These are phyloP conservation scores for Phylloboletellus chloephorus DNA, from an alignment of 1,284 basidiomycete genomes.

Conservation along the genomic window DNA sequence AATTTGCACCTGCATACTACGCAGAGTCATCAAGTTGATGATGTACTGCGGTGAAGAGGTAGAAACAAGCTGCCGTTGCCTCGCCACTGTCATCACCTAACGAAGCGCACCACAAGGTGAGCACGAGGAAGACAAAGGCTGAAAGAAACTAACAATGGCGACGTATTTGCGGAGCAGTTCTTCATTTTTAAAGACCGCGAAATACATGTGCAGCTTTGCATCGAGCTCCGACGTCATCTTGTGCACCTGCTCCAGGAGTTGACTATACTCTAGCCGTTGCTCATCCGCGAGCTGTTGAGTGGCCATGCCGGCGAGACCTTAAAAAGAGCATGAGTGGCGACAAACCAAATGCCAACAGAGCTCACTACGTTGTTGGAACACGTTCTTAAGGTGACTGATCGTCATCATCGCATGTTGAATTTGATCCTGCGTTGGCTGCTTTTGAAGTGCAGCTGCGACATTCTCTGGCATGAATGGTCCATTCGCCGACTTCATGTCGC, in stretches of 20 bases:
- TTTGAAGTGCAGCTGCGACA: constrained; percentile 8
- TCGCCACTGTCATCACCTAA: constrained; percentile 48
- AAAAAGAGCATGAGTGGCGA: constrained; percentile 11
- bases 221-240: constrained; percentile 45
- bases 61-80: constrained; percentile 46
- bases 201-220: constrained; percentile 44
- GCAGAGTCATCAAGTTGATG: constrained; percentile 40
- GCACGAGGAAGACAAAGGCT: constrained; percentile 10
- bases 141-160: constrained; percentile 44
- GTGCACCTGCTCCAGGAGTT: constrained; percentile 43
- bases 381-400: constrained; percentile 32
- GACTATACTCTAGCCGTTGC: constrained; percentile 48
- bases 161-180: constrained; percentile 44
- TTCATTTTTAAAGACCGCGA: constrained; percentile 41
- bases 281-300: constrained; percentile 42
- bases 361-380: constrained; percentile 33
- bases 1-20: constrained; percentile 45
- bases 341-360: constrained; percentile 13
- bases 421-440: constrained; percentile 29
- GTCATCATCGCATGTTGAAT: constrained; percentile 27
- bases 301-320: constrained; percentile 26
- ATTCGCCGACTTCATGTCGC: constrained; percentile 24
- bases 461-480: constrained; percentile 15
- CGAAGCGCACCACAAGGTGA: constrained; percentile 9
- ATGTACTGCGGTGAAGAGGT: constrained; percentile 47